A percentile compares a stretch with the other conserved stretches of the same genome.
Conservation (phyloP, 345 rosid species). For the Rhizophora mangle region DNA sequence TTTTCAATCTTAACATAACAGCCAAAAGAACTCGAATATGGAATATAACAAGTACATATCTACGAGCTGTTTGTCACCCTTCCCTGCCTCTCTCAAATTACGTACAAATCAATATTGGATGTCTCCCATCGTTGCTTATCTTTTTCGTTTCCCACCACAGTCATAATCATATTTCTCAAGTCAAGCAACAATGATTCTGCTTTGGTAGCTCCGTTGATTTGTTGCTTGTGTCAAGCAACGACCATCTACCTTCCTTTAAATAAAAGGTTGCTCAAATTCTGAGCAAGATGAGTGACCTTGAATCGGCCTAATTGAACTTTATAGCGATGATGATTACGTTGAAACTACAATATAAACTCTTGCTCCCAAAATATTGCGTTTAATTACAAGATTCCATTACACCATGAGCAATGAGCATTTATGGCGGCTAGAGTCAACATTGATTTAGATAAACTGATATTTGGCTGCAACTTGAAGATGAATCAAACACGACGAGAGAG, state of each 20-base stretch:
- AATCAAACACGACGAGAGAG: neutral
- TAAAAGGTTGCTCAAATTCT: neutral
- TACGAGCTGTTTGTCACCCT: conserved; percentile 14
- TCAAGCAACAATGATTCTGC: conserved; percentile 13
- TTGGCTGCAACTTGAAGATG: too few relatives aligned
- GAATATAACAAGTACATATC: neutral
- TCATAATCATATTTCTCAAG: conserved; percentile 1
- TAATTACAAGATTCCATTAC: too few relatives aligned
- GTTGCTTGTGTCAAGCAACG: neutral
- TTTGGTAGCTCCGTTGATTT: neutral
- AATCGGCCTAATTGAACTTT: neutral
- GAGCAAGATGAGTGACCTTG: neutral
- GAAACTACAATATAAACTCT: neutral
- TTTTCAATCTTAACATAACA: neutral
- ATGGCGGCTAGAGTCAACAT: too few relatives aligned
- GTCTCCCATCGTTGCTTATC: neutral
- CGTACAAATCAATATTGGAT: too few relatives aligned
- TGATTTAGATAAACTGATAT: too few relatives aligned
- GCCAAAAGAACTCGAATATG: conserved; percentile 1
- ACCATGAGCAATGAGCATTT: too few relatives aligned
- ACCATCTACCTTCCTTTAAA: neutral
- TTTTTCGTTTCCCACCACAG: neutral
- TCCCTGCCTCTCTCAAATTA: neutral
- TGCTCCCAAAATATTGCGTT: too few relatives aligned
- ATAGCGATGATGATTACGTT: neutral